Evolutionary conservation across 331 rosid genomes (phyloP).

Genomic region (Stylosanthes scabra): DNA sequence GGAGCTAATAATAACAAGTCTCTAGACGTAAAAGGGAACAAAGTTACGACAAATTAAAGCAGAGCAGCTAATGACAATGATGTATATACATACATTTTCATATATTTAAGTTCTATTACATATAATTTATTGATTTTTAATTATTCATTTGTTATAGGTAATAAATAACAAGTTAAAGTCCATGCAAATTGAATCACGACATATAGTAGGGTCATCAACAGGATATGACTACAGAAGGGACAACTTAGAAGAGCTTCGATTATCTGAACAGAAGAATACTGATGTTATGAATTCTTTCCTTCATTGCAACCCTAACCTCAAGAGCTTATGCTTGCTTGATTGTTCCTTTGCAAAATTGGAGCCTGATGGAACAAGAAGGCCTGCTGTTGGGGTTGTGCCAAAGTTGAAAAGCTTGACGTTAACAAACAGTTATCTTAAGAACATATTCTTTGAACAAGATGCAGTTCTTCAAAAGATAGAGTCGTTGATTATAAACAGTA

Average conservation of each 20-base stretch:
- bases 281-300: constrained; percentile 31
- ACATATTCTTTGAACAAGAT: constrained; percentile 26
- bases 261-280: background rate
- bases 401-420: constrained; percentile 22
- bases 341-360: background rate
- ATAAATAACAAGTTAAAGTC: constrained; percentile 14
- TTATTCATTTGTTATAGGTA: constrained; percentile 15
- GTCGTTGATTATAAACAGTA: background rate
- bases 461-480: constrained; percentile 29
- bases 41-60: background rate
- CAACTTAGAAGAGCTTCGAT: constrained; percentile 27
- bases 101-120: too few species aligned
- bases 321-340: background rate
- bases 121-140: background rate
- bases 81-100: background rate
- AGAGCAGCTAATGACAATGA: background rate
- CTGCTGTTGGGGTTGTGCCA: constrained; percentile 32
- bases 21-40: background rate
- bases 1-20: too few species aligned
- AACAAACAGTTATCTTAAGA: background rate
- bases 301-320: constrained; percentile 21
- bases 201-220: background rate
- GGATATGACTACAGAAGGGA: background rate
- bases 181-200: background rate
- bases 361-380: background rate